Evolutionary conservation across 2,329 filamentous ascomycete species (phyloP), one percentile per base, ranked within the genome.

Genomic region (Cordyceps pruinosa): DNA sequence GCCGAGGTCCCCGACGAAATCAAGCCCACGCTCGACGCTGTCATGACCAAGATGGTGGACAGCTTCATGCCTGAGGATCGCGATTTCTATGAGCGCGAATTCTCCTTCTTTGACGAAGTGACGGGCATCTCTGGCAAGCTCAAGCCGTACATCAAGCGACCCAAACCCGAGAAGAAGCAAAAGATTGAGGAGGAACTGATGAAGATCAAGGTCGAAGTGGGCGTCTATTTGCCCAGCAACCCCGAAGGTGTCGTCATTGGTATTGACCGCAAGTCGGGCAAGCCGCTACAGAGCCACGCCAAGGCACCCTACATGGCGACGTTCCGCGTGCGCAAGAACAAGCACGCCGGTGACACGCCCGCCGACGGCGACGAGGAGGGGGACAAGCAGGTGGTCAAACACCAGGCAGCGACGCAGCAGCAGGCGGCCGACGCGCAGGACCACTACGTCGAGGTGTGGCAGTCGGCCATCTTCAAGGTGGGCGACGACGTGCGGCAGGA

Each of bases 281-380:
- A 97, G 71, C 95, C 95, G 4, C 77, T 99, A 45, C 94, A 99
- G 71, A 96, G 90, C 70, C 95, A 99, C 71, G 95, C 94, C 59
- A 99, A 99, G 73, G 93, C 95, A 7, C 94, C 94, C 0, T 99
- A 91, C 72, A 97, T 99, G 93, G 95, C 94, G 12, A 99, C 94
- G 0, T 99, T 99, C 81, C 85, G 94, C 48, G 96, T 99, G 71
- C 86, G 90, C 69, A 97, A 96, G 73, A 86, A 83, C 58, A 86
- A 82, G 65, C 71, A 74, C 23, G 75, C 73, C 28, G 71, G 75
- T 26, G 80, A 82, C 35, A 17, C 19, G 60, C 80, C 79, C 34
- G 73, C 72, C 1, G 81, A 82, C 59, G 77, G 79, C 6, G 47
- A 68, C 74, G 2, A 73, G 66, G 66, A 68, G 74, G 2, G 73